Percentiles rank a stretch among this genome's conserved stretches.
These are phyloP conservation scores for Lolium perenne DNA, from an alignment of 176 grass and related monocot species.

Conservation along the genomic window DNA sequence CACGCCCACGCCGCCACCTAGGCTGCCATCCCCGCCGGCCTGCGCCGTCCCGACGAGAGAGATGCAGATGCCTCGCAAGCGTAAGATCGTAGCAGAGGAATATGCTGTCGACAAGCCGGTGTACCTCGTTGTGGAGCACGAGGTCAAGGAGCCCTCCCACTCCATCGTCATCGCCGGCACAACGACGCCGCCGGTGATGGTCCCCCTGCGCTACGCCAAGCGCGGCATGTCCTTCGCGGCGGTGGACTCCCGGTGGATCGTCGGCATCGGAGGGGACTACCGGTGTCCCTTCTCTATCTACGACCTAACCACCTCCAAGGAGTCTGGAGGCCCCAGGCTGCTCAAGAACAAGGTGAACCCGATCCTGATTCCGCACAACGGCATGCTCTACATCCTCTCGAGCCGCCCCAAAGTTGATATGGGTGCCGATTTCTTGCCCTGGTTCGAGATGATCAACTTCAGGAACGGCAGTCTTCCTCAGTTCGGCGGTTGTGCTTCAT, in stretches of 20 bases:
- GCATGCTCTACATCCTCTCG: not conserved
- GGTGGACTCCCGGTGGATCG: constrained; percentile 2
- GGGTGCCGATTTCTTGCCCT: not conserved
- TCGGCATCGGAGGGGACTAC: not conserved
- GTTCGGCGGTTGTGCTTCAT: not conserved
- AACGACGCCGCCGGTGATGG: not conserved
- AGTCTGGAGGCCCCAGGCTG: not conserved
- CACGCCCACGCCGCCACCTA: too few relatives aligned
- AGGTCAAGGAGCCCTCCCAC: not conserved
- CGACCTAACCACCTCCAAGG: not conserved
- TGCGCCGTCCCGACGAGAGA: not conserved
- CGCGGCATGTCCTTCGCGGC: not conserved
- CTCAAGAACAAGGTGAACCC: not conserved
- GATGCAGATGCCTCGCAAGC: not conserved
- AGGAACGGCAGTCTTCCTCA: not conserved
- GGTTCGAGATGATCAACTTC: not conserved
- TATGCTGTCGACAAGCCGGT: not conserved
- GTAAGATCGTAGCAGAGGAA: not conserved
- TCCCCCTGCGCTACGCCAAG: not conserved
- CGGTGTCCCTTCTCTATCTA: not conserved
- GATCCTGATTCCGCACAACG: not conserved
- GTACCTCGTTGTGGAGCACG: not conserved
- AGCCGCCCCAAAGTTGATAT: not conserved
- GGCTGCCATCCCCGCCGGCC: too few relatives aligned
- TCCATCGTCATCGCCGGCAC: not conserved